Evolutionary conservation across 2,329 filamentous ascomycete species (phyloP), one percentile per base, ranked within the genome.

Genomic region (Botryotinia globosa): DNA sequence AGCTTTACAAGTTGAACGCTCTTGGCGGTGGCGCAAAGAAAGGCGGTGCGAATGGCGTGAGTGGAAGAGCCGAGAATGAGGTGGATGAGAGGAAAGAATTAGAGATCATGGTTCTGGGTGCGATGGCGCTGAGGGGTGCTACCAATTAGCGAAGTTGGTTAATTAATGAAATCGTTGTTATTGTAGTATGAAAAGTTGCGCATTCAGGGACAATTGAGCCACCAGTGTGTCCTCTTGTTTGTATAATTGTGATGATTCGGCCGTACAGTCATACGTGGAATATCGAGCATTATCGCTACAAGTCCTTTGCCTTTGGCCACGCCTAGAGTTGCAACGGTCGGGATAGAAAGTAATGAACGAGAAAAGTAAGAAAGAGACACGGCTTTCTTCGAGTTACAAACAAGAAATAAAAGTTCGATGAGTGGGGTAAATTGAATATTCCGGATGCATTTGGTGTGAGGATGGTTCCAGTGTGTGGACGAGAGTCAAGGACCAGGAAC

Each of bases 1-100:
- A 97, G 83, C 90, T 93, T 75, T 98, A 98, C 83, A 97, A 97
- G 81, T 83, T 98, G 44, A 92, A 92, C 75, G 85, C 86, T 12
- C 80, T 88, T n/a, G 82, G 84, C 64, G 86, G 73, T 25, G 39
- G 63, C 12, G 59, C 45, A 1, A 51, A 22, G 22, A 34, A 58
- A 59, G 54, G 37, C 5, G 62, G 16, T 14, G 18, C 9, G 3
- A 51, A 58, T 20, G 62, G 29, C 66, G 71, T 71, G 2, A 76
- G 76, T 63, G 75, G 75, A 18, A 74, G 74, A 69, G 71, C 64
- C 4, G 69, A 58, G 29, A 82, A 82, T 74, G 75, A 84, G 37
- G 76, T 78, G 32, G 79, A 82, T 74, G 85, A 83, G 78, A 83
- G 81, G 72, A 84, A 80, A 73, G 87, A 92, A 78, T 84, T 92